These are phyloP conservation scores for Daldinia grandis DNA, from an alignment of 495 filamentous ascomycete species.

Conservation along the genomic window DNA sequence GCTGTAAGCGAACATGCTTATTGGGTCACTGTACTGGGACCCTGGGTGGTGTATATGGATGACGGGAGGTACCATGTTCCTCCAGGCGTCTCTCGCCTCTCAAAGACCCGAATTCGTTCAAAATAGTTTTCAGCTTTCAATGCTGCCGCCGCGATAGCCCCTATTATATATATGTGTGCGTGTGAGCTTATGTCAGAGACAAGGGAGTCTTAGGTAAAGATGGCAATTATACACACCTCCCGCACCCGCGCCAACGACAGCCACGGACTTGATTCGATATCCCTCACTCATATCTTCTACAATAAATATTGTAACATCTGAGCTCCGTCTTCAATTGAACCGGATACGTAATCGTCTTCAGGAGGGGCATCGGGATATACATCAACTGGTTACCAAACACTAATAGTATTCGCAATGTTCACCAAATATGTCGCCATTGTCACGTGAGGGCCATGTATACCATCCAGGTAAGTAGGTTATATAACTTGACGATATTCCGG, in stretches of 20 bases:
- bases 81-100: conserved; percentile 55
- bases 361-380: conserved; percentile 13
- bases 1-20: conserved; percentile 10
- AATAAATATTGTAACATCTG: conserved; percentile 1
- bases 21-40: too few species aligned
- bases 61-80: conserved; percentile 56
- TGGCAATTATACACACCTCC: conserved; percentile 51
- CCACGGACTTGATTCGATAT: conserved; percentile 55
- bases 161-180: conserved; percentile 29
- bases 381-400: neutral
- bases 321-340: neutral
- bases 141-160: conserved; percentile 56
- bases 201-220: neutral
- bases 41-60: neutral
- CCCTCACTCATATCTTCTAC: conserved; percentile 34
- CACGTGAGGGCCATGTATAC: conserved; percentile 19
- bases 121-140: conserved; percentile 59
- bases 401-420: conserved; percentile 31
- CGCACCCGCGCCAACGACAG: conserved; percentile 62
- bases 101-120: conserved; percentile 59
- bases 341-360: neutral
- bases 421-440: conserved; percentile 35
- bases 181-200: neutral
- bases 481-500: too few species aligned
- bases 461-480: too few species aligned